phyloP scores from a whole-genome alignment of 306 rosid genomes.

The Gillenia trifoliata region DNA sequence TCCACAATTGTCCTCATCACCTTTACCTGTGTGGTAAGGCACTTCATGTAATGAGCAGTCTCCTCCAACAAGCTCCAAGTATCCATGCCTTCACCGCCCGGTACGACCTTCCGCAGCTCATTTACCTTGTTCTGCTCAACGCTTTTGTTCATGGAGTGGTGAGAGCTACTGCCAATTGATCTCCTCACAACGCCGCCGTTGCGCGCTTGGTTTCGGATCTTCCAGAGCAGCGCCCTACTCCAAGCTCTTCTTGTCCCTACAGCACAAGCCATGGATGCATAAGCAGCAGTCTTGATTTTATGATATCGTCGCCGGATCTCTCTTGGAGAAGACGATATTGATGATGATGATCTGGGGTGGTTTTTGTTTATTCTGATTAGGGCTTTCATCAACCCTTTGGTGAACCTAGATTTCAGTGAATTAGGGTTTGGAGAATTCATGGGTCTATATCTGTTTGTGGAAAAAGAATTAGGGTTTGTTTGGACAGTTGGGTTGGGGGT shows the following conservation, averaged over 20 bases:
- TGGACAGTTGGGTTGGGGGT: slow-evolving; percentile 1
- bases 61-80: slow-evolving; percentile 33
- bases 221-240: slow-evolving; percentile 32
- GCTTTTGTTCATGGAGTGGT: slow-evolving; percentile 2
- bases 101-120: slow-evolving; percentile 28
- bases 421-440: slow-evolving; percentile 20
- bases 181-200: neutral
- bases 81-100: slow-evolving; percentile 39
- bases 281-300: slow-evolving; percentile 24
- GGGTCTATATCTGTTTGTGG: neutral
- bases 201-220: slow-evolving; percentile 3
- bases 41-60: slow-evolving; percentile 36
- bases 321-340: neutral
- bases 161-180: neutral
- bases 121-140: neutral
- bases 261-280: slow-evolving; percentile 34
- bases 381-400: slow-evolving; percentile 17
- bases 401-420: slow-evolving; percentile 22
- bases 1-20: slow-evolving; percentile 25
- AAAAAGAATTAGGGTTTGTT: neutral
- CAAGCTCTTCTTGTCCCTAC: slow-evolving; percentile 26
- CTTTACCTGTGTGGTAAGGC: slow-evolving; percentile 42
- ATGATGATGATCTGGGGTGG: slow-evolving; percentile 3
- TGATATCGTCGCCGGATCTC: slow-evolving; percentile 21
- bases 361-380: slow-evolving; percentile 14